A percentile compares a stretch with the other conserved stretches of the same genome.
These are phyloP conservation scores for Ganoderma sinense DNA, from an alignment of 1,284 basidiomycete species.

Conservation along the genomic window DNA sequence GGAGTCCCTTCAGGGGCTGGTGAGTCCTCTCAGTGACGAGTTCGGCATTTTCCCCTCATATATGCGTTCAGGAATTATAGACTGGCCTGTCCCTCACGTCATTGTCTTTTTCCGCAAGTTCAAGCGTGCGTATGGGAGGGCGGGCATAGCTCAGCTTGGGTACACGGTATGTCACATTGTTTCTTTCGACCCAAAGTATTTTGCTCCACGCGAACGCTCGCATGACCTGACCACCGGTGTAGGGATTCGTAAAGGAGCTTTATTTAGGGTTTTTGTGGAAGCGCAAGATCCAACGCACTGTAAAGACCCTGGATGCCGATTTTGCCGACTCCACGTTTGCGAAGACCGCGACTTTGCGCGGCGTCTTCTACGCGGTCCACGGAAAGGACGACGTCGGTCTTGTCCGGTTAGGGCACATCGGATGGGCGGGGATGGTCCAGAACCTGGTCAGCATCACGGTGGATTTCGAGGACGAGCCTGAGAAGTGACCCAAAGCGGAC, in stretches of 20 bases:
- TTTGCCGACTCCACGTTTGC: neutral
- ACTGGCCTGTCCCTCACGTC: neutral
- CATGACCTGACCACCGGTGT: neutral
- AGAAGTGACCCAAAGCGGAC: neutral
- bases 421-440: constrained; percentile 5
- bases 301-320: neutral
- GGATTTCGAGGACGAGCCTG: neutral
- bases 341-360: neutral
- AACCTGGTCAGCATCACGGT: neutral
- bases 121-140: neutral
- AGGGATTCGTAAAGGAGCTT: neutral
- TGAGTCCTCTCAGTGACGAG: no score
- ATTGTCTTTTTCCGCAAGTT: neutral
- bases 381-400: neutral
- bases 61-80: neutral
- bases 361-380: neutral
- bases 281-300: no score
- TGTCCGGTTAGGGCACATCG: neutral
- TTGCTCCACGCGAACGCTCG: neutral
- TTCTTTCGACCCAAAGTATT: neutral
- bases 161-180: neutral
- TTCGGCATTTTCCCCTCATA: neutral
- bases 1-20: no score
- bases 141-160: neutral
- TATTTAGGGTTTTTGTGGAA: neutral